Conservation (phyloP, 2,329 filamentous ascomycete genomes). For the Cladosporium sp. region DNA sequence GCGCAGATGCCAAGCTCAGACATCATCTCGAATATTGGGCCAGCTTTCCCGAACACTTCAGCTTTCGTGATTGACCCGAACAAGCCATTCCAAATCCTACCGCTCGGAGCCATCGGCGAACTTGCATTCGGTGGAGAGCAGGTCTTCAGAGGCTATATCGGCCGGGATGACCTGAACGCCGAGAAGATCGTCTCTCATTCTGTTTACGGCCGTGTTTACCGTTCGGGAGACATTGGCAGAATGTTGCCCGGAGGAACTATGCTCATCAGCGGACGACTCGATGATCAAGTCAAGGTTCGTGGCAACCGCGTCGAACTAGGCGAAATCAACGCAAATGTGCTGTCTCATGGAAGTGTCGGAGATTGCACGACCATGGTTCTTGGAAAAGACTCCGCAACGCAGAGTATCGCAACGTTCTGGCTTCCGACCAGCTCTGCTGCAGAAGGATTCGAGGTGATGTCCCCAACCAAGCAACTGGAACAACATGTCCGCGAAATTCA, state of each 20-base stretch:
- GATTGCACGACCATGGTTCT: conserved; percentile 68
- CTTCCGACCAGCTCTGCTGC: conserved; percentile 46
- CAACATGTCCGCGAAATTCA: conserved; percentile 53
- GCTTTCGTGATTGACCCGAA: conserved; percentile 61
- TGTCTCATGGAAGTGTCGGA: conserved; percentile 54
- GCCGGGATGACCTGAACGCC: conserved; percentile 62
- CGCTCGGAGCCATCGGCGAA: conserved; percentile 74
- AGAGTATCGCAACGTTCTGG: conserved; percentile 68
- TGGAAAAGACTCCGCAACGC: conserved; percentile 42
- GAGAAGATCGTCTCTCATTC: conserved; percentile 71
- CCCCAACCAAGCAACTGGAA: conserved; percentile 17
- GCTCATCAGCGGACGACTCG: conserved; percentile 70
- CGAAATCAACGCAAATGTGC: conserved; percentile 69
- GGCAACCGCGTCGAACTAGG: conserved; percentile 78
- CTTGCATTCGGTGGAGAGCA: conserved; percentile 86
- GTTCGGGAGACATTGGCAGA: conserved; percentile 79
- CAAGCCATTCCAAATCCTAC: conserved; percentile 57
- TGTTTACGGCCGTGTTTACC: conserved; percentile 71
- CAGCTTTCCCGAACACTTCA: conserved; percentile 73
- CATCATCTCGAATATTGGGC: conserved; percentile 74
- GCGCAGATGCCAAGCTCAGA: conserved; percentile 59
- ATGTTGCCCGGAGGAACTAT: conserved; percentile 77
- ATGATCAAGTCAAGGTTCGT: conserved; percentile 79
- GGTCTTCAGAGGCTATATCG: conserved; percentile 72
- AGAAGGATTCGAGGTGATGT: conserved; percentile 7